These are phyloP conservation scores for Senna siamea DNA, from an alignment of 306 rosid species.

Conservation along the genomic window DNA sequence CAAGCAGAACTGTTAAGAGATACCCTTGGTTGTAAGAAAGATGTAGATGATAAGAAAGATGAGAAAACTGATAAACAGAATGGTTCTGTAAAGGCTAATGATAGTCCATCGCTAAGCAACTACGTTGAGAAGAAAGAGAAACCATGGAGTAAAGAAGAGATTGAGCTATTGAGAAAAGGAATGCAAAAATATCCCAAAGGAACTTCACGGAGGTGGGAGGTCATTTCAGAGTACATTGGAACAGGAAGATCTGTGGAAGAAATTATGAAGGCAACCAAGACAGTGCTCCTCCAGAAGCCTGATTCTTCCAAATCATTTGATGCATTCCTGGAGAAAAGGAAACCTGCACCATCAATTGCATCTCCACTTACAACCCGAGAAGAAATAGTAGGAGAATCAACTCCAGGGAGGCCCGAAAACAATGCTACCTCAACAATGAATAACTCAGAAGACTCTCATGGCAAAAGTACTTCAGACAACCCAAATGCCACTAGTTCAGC, in stretches of 20 bases:
- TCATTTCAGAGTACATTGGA: conserved; percentile 92
- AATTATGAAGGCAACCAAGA: conserved; percentile 93
- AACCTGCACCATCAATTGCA: conserved; percentile 80
- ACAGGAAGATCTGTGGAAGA: conserved; percentile 95
- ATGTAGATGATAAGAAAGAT: conserved; percentile 49
- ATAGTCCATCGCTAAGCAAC: conserved; percentile 46
- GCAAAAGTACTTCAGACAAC: conserved; percentile 40
- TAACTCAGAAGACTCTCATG: conserved; percentile 41
- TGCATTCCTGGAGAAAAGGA: conserved; percentile 93
- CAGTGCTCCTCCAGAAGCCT: conserved; percentile 95
- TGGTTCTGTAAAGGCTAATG: conserved; percentile 66
- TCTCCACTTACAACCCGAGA: conserved; percentile 92
- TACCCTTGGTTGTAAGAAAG: conserved; percentile 49
- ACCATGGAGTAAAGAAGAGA: conserved; percentile 93
- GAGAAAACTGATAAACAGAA: conserved; percentile 53
- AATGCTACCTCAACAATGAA: conserved; percentile 42
- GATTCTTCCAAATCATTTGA: conserved; percentile 92
- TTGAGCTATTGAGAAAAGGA: conserved; percentile 87
- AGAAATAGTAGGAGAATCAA: conserved; percentile 60
- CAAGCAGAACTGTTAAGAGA: conserved; percentile 64
- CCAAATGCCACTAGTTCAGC: conserved; percentile 40
- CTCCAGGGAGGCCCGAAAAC: conserved; percentile 45
- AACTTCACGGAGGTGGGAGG: conserved; percentile 97
- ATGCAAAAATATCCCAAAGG: conserved; percentile 91
- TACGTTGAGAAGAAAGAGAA: conserved; percentile 82